These are phyloP conservation scores for Kwoniella dejecticola DNA, from an alignment of 768 basidiomycete species.

Conservation along the genomic window DNA sequence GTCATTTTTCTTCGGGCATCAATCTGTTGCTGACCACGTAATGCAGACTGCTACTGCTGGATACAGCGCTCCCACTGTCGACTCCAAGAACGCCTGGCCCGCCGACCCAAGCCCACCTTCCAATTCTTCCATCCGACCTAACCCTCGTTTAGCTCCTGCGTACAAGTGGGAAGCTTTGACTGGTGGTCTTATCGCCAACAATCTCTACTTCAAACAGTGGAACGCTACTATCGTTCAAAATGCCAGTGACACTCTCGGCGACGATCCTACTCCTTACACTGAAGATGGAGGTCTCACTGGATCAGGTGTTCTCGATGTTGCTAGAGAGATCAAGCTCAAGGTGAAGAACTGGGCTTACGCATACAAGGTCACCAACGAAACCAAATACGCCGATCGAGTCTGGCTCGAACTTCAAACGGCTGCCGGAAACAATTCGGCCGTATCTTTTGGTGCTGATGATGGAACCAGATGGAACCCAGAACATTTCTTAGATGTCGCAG, in stretches of 20 bases:
- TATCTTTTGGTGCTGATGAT: conserved; percentile 65
- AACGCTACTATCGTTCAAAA: conserved; percentile 88
- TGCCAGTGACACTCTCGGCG: conserved; percentile 64
- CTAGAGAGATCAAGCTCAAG: conserved; percentile 83
- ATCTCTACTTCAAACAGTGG: conserved; percentile 86
- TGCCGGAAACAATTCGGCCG: conserved; percentile 66
- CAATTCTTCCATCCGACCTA: conserved; percentile 70
- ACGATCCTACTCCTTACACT: conserved; percentile 66
- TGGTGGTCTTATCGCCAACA: conserved; percentile 67
- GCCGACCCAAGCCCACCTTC: conserved; percentile 72
- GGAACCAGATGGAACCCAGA: conserved; percentile 75
- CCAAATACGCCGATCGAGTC: conserved; percentile 82
- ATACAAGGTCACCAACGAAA: conserved; percentile 87
- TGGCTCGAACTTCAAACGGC: conserved; percentile 81
- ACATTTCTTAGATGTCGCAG: conserved; percentile 87
- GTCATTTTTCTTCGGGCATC: conserved; percentile 51
- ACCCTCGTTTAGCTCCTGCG: conserved; percentile 84
- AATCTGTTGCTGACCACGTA: not conserved
- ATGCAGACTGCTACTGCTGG: conserved; percentile 60
- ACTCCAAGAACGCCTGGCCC: conserved; percentile 68
- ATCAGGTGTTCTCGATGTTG: conserved; percentile 88
- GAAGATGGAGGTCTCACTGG: conserved; percentile 67
- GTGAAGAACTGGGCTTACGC: conserved; percentile 91
- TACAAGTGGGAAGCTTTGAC: conserved; percentile 90
- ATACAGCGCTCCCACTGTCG: conserved; percentile 59